Conservation (phyloP, 345 rosid genomes). For the Citrus maxima region DNA sequence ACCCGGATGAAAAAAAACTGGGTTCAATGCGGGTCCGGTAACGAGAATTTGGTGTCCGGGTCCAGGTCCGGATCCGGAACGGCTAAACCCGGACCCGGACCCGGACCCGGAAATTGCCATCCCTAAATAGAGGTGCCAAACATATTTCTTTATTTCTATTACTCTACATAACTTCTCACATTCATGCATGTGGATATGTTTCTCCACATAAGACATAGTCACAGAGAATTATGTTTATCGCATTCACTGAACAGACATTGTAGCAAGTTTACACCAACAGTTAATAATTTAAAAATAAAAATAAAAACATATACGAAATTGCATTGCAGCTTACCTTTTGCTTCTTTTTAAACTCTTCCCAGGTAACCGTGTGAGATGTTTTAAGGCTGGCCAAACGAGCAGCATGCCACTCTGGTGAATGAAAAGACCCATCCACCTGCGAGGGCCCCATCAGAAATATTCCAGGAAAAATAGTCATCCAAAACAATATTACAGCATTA, state of each 20-base stretch:
- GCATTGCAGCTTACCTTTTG: constrained; percentile 57
- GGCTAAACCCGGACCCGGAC: too few species aligned
- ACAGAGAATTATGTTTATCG: background rate
- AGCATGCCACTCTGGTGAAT: constrained; percentile 99
- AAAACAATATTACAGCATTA: background rate
- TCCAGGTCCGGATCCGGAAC: too few species aligned
- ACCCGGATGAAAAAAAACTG: too few species aligned
- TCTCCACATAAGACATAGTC: background rate
- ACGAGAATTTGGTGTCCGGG: too few species aligned
- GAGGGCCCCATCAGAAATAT: constrained; percentile 91
- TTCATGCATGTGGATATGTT: background rate
- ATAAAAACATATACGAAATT: background rate
- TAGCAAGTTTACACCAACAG: background rate
- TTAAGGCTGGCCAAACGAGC: constrained; percentile 99
- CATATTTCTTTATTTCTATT: background rate
- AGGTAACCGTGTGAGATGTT: constrained; percentile 87
- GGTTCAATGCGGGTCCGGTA: too few species aligned
- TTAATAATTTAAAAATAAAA: background rate
- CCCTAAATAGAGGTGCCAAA: background rate
- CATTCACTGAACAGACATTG: background rate
- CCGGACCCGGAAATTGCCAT: too few species aligned
- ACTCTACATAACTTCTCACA: background rate
- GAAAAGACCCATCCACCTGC: constrained; percentile 99
- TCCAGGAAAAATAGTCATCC: constrained; percentile 25
- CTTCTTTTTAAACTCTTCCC: constrained; percentile 91